A percentile compares a stretch with the other conserved stretches of the same genome.
Evolutionary conservation across 169 alveolate species (phyloP).

Genomic region (Condylostoma magnum): DNA sequence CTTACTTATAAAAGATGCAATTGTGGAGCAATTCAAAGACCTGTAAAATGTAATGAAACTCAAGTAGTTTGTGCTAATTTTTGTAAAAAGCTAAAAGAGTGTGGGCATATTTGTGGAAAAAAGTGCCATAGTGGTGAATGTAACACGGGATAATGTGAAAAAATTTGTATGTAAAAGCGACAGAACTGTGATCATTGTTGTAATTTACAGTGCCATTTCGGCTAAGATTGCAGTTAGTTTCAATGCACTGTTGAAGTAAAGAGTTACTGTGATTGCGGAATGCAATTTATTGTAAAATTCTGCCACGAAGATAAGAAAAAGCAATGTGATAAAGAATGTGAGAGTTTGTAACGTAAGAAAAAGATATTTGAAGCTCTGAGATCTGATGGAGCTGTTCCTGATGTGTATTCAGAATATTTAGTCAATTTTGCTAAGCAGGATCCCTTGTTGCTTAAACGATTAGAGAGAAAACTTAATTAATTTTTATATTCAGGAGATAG

Average conservation of each 20-base stretch:
- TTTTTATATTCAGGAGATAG: constrained; percentile 35
- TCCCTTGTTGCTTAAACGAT: constrained; percentile 38
- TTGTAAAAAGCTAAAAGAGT: constrained; percentile 28
- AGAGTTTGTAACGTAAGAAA: constrained; percentile 50
- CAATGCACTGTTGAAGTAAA: constrained; percentile 69
- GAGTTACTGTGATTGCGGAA: constrained; percentile 60
- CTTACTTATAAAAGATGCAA: constrained; percentile 59
- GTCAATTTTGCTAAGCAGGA: constrained; percentile 53
- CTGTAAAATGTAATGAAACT: constrained; percentile 34
- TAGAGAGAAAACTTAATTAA: constrained; percentile 49
- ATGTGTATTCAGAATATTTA: constrained; percentile 61
- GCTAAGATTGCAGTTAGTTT: constrained; percentile 51
- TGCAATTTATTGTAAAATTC: constrained; percentile 37
- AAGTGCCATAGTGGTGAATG: constrained; percentile 43
- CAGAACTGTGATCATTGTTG: constrained; percentile 61
- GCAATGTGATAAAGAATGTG: constrained; percentile 64
- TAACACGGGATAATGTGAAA: constrained; percentile 38
- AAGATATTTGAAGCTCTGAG: constrained; percentile 53
- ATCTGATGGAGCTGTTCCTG: constrained; percentile 35
- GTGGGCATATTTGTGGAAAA: constrained; percentile 47
- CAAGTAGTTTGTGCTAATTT: constrained; percentile 49
- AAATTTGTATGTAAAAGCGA: constrained; percentile 49
- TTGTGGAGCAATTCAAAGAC: constrained; percentile 58
- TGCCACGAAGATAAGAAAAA: constrained; percentile 30
- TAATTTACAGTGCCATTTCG: constrained; percentile 50